Conservation (phyloP, 768 basidiomycete species). For the Tephrocybe sp. region DNA sequence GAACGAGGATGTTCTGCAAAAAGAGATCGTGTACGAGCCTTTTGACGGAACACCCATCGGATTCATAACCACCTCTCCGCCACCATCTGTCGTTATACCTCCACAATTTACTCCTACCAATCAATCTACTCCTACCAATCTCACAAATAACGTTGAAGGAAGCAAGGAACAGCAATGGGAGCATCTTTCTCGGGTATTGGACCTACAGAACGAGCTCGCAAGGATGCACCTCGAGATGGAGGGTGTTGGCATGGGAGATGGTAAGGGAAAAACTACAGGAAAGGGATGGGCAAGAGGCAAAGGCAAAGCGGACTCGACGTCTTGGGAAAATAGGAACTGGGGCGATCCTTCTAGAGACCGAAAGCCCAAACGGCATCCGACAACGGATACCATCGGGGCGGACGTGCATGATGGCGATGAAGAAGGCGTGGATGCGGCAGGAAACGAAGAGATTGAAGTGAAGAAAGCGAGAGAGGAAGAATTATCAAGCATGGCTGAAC, state of each 20-base stretch:
- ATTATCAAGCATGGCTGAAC: slow-evolving; percentile 63
- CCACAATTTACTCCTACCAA: slow-evolving; percentile 8
- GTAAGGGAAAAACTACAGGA: slow-evolving; percentile 34
- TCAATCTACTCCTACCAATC: not conserved
- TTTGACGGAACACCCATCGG: slow-evolving; percentile 46
- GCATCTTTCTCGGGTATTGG: slow-evolving; percentile 65
- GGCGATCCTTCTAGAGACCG: slow-evolving; percentile 5
- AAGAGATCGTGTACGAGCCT: slow-evolving; percentile 38
- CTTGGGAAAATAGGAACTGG: slow-evolving; percentile 9
- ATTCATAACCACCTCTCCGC: slow-evolving; percentile 21
- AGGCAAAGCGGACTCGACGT: slow-evolving; percentile 13
- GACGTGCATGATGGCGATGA: slow-evolving; percentile 43
- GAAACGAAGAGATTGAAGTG: slow-evolving; percentile 54
- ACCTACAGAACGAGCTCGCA: slow-evolving; percentile 70
- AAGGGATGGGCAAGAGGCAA: slow-evolving; percentile 28
- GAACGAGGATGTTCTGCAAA: not conserved
- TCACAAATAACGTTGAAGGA: slow-evolving; percentile 9
- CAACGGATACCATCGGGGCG: slow-evolving; percentile 19
- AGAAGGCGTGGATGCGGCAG: slow-evolving; percentile 46
- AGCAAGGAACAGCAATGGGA: slow-evolving; percentile 60
- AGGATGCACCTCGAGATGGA: slow-evolving; percentile 77
- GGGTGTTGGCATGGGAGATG: slow-evolving; percentile 43
- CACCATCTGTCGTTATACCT: slow-evolving; percentile 11
- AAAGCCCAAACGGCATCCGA: slow-evolving; percentile 12
- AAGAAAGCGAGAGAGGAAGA: slow-evolving; percentile 60